Evolutionary conservation across 305 asterid genomes (phyloP).

Genomic region (Solanum chacoense): DNA sequence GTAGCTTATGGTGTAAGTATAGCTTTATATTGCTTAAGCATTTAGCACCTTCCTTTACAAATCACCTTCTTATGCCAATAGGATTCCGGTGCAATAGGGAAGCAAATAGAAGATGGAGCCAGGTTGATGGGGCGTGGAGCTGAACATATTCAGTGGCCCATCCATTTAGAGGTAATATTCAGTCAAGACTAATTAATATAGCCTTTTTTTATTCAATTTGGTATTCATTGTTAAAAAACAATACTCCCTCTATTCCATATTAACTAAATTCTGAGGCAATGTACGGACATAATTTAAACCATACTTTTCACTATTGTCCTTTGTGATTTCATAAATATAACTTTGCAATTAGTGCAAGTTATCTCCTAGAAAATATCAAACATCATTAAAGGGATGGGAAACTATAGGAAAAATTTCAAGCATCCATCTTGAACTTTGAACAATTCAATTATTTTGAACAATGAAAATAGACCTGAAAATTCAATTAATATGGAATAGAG

Average conservation of each 20-base stretch:
- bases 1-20: not conserved
- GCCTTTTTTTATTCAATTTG: not conserved
- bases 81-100: slow-evolving; percentile 89
- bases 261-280: not conserved
- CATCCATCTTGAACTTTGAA: too few species aligned
- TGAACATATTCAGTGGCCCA: slow-evolving; percentile 74
- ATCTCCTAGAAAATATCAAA: not conserved
- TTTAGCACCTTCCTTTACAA: not conserved
- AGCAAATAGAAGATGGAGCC: slow-evolving; percentile 86
- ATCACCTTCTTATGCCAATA: slow-evolving; percentile 8
- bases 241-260: not conserved
- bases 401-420: too few species aligned
- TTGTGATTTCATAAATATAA: not conserved
- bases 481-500: too few species aligned
- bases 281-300: not conserved
- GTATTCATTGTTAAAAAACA: not conserved
- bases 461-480: too few species aligned
- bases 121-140: slow-evolving; percentile 91
- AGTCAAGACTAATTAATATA: not conserved
- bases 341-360: not conserved
- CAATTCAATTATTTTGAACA: too few species aligned
- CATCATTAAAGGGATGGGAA: too few species aligned
- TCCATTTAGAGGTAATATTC: slow-evolving; percentile 77
- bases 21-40: not conserved
- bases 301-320: not conserved